Base-by-base conservation (phyloP, 331 rosid species). In the Cydonia oblonga region DNA sequence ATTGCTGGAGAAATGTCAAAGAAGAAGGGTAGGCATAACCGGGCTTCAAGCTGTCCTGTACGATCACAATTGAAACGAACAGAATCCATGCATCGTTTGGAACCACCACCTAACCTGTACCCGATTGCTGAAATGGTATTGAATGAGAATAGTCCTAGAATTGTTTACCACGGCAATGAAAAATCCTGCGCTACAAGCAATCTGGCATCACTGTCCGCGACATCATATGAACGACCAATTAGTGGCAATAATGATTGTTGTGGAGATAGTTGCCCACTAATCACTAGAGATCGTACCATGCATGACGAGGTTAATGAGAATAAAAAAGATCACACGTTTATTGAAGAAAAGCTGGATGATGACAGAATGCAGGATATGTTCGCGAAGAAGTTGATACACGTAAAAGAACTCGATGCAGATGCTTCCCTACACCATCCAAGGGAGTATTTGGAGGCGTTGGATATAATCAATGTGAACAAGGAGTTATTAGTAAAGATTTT, bases 401-500 rank as follows among this genome's bases (percentile, higher is more conserved):
- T 86, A 1, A 81, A 67, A 74, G 82, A 84, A 71, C 78, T 82
- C 1, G 62, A 81, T 40, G 72, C 73, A 25, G 93, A 86, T 79
- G 83, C 84, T 64, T 87, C 87, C 7, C 72, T 82, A 8, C 82
- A 64, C 58, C 82, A 78, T 69, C 79, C 79, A 73, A 88, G 82
- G 83, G 95, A 92, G 62, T 82, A 85, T 64, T 81, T 83, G 76
- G 89, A 90, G 79, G 90, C 92, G 51, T 40, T 86, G 30, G 89
- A 86, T 52, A 72, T 81, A 56, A 88, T 59, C 61, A 85, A 71
- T 60, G 72, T 58, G 68, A 84, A 87, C 73, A 84, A 79, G 69
- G 81, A 83, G 32, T 79, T 88, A 29, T 26, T 86, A 29, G 62
- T 78, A 18, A 77, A 79, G 73, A 54, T 85, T 68, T 18, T 81